Base-by-base conservation (phyloP, 192 early-diverging fungal genomes). In the Cladochytrium replicatum region DNA sequence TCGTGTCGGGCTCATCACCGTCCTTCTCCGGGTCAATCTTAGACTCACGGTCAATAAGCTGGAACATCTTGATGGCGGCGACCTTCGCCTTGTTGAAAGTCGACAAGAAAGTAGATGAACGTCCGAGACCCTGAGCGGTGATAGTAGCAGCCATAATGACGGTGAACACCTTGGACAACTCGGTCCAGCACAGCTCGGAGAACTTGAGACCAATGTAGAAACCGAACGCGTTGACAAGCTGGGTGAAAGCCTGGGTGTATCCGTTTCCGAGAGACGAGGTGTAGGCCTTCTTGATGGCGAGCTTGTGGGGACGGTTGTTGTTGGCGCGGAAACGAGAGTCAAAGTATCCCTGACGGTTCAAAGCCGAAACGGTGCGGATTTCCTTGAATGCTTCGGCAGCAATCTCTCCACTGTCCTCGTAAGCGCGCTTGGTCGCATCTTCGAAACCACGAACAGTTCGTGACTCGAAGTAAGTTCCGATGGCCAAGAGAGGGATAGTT, bases 331-430 rank as follows among this genome's bases (percentile, higher is more conserved):
- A 95, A 32, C 67, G 61, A 13, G 61, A 43, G 48, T 79, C 81
- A 47, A 95, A 88, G 15, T 68, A 64, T 25, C 67, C 62, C 62
- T 90, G 82, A 38, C 81, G 75, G 11, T 75, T 84, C 26, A 96
- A 71, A 4, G 88, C 70, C 26, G 84, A 77, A 21, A 96, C 85
- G 1, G 93, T 96, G 39, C 87, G 85, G 24, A 96, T 84, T 46
- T 86, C 82, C 15, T 75, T 61, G 26, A 93, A 83, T 3, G 88
- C 84, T 66, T 96, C 89, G 55, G 77, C 72, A 22, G 89, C 87
- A 47, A 87, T 77, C 61, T 90, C 81, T 47, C 83, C 87, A 13
- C 83, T 78, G 25, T 70, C 55, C 52, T 87, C 84, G 66, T 91
- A 88, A 0, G 84, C 81, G 39, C 63, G 72, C 58, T 86, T 82